Evolutionary conservation across 2,329 filamentous ascomycete genomes (phyloP).

Genomic region (Chaetomiaceae sp.): DNA sequence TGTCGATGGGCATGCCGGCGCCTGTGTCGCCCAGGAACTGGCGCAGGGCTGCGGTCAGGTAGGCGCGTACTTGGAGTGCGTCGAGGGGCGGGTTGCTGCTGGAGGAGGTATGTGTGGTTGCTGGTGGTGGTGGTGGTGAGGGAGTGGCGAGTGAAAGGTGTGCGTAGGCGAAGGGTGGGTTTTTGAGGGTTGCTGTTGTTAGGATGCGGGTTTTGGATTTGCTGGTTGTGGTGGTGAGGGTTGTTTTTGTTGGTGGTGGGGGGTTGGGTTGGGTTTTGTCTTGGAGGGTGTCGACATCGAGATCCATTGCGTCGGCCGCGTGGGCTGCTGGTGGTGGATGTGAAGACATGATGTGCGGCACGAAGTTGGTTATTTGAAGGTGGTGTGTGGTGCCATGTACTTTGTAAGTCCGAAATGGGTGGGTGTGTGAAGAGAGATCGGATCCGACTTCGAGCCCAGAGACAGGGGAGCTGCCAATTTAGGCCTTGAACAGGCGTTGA

Average conservation of each 20-base stretch:
- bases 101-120: background rate
- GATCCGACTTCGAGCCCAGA: too few species aligned
- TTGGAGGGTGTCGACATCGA: conserved; percentile 6
- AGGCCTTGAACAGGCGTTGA: too few species aligned
- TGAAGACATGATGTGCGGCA: background rate
- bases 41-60: conserved; percentile 56
- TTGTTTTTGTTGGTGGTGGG: background rate
- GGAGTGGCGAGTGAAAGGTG: conserved; percentile 38
- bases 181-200: conserved; percentile 44
- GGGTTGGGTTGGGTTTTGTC: background rate
- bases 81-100: conserved; percentile 41
- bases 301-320: conserved; percentile 10
- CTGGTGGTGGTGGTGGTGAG: conserved; percentile 13
- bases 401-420: too few species aligned
- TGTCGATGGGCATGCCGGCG: conserved; percentile 60
- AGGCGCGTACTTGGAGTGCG: conserved; percentile 54
- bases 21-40: conserved; percentile 68
- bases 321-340: background rate
- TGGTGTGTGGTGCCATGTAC: too few species aligned
- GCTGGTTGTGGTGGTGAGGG: too few species aligned
- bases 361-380: too few species aligned
- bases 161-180: conserved; percentile 50
- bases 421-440: too few species aligned
- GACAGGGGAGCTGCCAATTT: too few species aligned
- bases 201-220: conserved; percentile 42